phyloP scores from a whole-genome alignment of 139 green algal genomes.

The Micromonas commoda region DNA sequence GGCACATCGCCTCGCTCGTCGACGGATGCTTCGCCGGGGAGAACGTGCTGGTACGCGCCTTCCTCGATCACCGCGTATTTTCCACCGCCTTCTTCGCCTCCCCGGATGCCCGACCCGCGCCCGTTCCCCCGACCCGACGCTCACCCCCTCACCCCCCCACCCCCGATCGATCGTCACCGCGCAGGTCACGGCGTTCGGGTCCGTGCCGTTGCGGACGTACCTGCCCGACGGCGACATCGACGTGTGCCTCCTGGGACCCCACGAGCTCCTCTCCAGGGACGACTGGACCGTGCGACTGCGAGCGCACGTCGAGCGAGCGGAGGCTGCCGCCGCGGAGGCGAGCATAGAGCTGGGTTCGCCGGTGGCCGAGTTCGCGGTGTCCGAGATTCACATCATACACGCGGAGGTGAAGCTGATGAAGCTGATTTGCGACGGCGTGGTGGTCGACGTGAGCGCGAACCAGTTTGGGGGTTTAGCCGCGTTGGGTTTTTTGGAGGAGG shows the following conservation, averaged over 20 bases:
- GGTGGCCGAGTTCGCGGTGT: slow-evolving; percentile 63
- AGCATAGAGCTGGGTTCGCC: slow-evolving; percentile 47
- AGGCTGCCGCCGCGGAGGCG: not conserved
- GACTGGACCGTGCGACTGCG: slow-evolving; percentile 38
- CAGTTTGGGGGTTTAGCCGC: slow-evolving; percentile 85
- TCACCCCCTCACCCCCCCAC: too few relatives aligned
- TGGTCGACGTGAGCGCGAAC: slow-evolving; percentile 96
- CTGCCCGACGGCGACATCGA: slow-evolving; percentile 97
- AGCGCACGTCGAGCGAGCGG: slow-evolving; percentile 24
- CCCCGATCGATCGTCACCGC: not conserved
- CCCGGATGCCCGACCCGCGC: too few relatives aligned
- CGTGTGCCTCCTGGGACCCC: slow-evolving; percentile 65
- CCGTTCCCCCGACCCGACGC: too few relatives aligned
- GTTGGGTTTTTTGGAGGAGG: slow-evolving; percentile 82
- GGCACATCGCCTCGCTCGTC: not conserved
- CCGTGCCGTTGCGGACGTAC: slow-evolving; percentile 87
- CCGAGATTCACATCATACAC: slow-evolving; percentile 75
- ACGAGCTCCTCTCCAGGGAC: slow-evolving; percentile 24
- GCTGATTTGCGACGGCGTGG: slow-evolving; percentile 86
- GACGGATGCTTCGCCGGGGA: not conserved
- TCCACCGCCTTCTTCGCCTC: too few relatives aligned
- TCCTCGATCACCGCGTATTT: too few relatives aligned
- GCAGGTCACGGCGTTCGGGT: slow-evolving; percentile 84
- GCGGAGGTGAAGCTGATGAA: slow-evolving; percentile 92
- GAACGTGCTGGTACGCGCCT: not conserved